Evolutionary conservation across 331 rosid species (phyloP).

Genomic region (Dryas integrifolia): DNA sequence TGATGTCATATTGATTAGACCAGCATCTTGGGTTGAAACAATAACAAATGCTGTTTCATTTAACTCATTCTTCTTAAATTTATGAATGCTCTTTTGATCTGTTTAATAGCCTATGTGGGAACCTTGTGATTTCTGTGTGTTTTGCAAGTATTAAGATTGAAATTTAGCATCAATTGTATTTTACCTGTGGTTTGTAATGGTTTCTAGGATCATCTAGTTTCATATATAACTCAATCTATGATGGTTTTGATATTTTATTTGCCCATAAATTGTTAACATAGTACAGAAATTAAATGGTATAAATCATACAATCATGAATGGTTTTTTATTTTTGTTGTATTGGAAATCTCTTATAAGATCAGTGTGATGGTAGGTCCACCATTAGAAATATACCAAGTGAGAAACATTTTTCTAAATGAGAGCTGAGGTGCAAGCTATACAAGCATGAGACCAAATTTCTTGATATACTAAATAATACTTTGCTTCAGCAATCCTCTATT

Average conservation of each 20-base stretch:
- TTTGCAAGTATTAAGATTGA: not conserved
- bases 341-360: not conserved
- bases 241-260: not conserved
- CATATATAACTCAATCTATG: not conserved
- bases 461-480: not conserved
- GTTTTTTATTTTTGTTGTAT: not conserved
- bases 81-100: not conserved
- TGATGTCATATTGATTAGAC: not conserved
- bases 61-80: not conserved
- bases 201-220: not conserved
- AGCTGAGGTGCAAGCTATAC: not conserved
- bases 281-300: not conserved
- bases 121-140: not conserved
- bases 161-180: not conserved
- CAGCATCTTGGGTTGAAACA: conserved; percentile 3
- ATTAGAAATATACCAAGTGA: not conserved
- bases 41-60: not conserved
- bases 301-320: not conserved
- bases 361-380: conserved; percentile 1
- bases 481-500: not conserved
- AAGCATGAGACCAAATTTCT: not conserved
- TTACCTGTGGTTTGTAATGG: not conserved
- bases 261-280: not conserved
- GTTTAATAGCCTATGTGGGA: not conserved
- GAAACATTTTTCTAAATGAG: too few species aligned